Base-by-base conservation (phyloP, 225 moss, liverwort and hornwort genomes). In the Ulota crispa region DNA sequence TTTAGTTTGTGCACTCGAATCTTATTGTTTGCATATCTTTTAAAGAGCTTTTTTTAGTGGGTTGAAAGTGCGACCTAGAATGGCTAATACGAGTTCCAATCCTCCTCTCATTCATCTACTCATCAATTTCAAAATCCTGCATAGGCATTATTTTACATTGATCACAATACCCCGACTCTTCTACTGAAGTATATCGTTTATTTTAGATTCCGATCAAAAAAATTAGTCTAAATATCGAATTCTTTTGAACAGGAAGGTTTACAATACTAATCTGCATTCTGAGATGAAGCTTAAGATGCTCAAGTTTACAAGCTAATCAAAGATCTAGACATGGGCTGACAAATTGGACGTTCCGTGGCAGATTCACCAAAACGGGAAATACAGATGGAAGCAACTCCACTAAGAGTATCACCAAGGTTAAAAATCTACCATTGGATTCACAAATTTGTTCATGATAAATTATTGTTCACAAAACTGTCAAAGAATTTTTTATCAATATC, bases 371-470 rank as follows among this genome's bases (percentile, higher is more conserved):
- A 83, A 63, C 76, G 18, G 72, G 76, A 32, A 67, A n/a, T 31
- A 24, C 79, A 47, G 68, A 72, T 32, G 21, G 82, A 42, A 76
- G 56, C 55, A 47, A 34, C 32, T 39, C 61, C 83, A 26, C 15
- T 70, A 60, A 60, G 60, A 81, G 27, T 43, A 72, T 81, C 63
- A 55, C 68, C 55, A 68, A 86, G 86, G 89, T 89, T 81, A 11
- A 41, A 45, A 31, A 72, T 43, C 21, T 43, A 7, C 5, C 14
- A 32, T 0, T 34, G 19, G 7, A 37, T 54, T 66, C 37, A 26
- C 26, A 27, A 36, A 37, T 4, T n/a, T 64, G 34, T 50, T 10
- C 3, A 32, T 6, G 16, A 34, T 23, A 32, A 50, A n/a, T 5
- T 31, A 16, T 31, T 24, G 14, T 47, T 50, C 15, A 31, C 32